These are phyloP conservation scores for Gossypium australe DNA, from an alignment of 345 rosid species.

Conservation along the genomic window DNA sequence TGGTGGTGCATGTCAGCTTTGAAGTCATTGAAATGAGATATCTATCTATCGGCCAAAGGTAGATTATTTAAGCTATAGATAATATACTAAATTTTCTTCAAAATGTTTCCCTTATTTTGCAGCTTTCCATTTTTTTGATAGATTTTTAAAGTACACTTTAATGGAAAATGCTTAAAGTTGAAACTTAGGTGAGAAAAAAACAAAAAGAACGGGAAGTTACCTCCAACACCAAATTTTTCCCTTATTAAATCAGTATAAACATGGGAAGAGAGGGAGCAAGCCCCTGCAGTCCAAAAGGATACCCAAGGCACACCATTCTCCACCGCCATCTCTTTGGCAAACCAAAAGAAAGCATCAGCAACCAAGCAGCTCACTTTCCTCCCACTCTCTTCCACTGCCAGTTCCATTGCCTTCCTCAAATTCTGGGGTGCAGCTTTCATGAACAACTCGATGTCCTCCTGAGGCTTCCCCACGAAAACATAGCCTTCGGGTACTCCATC, in stretches of 20 bases:
- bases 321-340: constrained; percentile 33
- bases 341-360: constrained; percentile 52
- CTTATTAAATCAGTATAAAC: constrained; percentile 34
- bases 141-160: no score
- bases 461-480: constrained; percentile 27
- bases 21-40: neutral
- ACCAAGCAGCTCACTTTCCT: constrained; percentile 36
- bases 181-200: neutral
- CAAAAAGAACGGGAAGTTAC: neutral
- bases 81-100: no score
- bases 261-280: constrained; percentile 30
- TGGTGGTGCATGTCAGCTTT: neutral
- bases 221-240: constrained; percentile 13
- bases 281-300: constrained; percentile 32
- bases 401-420: constrained; percentile 24
- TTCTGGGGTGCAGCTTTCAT: constrained; percentile 28
- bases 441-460: constrained; percentile 44
- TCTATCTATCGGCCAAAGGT: neutral
- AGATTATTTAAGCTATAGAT: neutral
- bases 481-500: constrained; percentile 29
- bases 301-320: constrained; percentile 42
- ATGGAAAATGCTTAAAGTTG: neutral
- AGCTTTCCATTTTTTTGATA: no score
- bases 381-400: constrained; percentile 38
- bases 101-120: no score